Evolutionary conservation across 495 filamentous ascomycete species (phyloP).

Genomic region (Penicillium lagena): DNA sequence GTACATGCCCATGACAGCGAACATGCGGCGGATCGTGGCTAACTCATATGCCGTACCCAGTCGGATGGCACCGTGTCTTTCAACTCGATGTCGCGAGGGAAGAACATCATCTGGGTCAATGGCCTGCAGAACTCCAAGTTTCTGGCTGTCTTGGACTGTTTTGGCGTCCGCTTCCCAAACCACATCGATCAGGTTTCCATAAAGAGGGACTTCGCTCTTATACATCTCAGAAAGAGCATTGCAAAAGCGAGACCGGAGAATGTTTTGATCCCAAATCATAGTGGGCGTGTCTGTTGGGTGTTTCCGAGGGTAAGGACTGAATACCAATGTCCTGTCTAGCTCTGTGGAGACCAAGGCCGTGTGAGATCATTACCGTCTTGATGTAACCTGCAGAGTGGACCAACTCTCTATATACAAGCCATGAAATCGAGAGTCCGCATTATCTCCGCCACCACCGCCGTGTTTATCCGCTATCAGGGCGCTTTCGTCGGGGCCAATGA

Average conservation of each 20-base stretch:
- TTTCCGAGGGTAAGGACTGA: too few relatives aligned
- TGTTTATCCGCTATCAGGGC: conserved; percentile 15
- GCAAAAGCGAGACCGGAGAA: conserved; percentile 27
- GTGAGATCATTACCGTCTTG: too few relatives aligned
- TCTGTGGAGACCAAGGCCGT: too few relatives aligned
- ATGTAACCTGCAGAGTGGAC: too few relatives aligned
- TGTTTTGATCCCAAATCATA: conserved; percentile 17
- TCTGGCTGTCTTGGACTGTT: conserved; percentile 11
- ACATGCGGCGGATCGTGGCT: conserved; percentile 29
- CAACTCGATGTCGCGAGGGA: conserved; percentile 25
- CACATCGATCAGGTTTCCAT: conserved; percentile 28
- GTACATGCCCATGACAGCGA: conserved; percentile 34
- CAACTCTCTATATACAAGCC: too few relatives aligned
- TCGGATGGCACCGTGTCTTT: conserved; percentile 39
- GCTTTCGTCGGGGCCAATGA: conserved; percentile 5
- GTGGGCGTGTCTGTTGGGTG: neutral
- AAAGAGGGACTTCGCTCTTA: conserved; percentile 33
- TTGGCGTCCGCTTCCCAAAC: conserved; percentile 26
- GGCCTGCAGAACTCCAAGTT: neutral
- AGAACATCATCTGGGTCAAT: conserved; percentile 21
- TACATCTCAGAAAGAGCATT: conserved; percentile 36
- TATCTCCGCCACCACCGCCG: conserved; percentile 5
- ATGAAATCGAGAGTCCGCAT: neutral
- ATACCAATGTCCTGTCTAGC: too few relatives aligned
- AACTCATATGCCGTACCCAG: conserved; percentile 34